phyloP scores from a whole-genome alignment of 176 grass and related monocot species.

The Triticum monococcum region DNA sequence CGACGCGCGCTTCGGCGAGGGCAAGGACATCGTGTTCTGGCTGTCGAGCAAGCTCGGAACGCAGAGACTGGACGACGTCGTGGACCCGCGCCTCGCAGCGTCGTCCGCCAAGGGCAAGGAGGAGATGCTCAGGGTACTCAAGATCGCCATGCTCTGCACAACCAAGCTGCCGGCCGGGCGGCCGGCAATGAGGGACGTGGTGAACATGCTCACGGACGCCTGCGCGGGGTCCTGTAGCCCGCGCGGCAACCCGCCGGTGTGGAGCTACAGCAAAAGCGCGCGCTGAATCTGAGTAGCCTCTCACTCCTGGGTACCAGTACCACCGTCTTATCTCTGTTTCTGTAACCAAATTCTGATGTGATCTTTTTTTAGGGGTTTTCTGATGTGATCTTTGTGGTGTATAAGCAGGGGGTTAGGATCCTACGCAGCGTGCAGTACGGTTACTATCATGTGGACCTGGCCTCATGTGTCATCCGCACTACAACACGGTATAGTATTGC shows the following conservation, averaged over 20 bases:
- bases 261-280: slow-evolving; percentile 40
- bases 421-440: too few relatives aligned
- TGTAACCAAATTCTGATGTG: background rate
- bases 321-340: background rate
- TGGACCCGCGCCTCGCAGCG: slow-evolving; percentile 47
- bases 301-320: background rate
- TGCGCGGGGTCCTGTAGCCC: slow-evolving; percentile 33
- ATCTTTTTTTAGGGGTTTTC: background rate
- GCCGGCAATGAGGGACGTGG: slow-evolving; percentile 87
- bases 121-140: slow-evolving; percentile 71
- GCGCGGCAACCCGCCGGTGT: slow-evolving; percentile 4
- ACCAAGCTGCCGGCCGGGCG: slow-evolving; percentile 44
- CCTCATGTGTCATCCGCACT: too few relatives aligned
- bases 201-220: slow-evolving; percentile 75
- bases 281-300: slow-evolving; percentile 40
- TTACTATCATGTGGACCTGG: too few relatives aligned
- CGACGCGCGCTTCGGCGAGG: slow-evolving; percentile 71
- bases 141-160: slow-evolving; percentile 73
- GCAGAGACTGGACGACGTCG: slow-evolving; percentile 40
- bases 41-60: slow-evolving; percentile 47
- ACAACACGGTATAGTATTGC: too few relatives aligned
- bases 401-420: background rate
- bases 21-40: slow-evolving; percentile 83
- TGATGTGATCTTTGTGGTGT: slow-evolving; percentile 5
- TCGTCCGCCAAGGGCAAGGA: slow-evolving; percentile 36